Base-by-base conservation (phyloP, 345 rosid genomes). In the Camelina hispida region DNA sequence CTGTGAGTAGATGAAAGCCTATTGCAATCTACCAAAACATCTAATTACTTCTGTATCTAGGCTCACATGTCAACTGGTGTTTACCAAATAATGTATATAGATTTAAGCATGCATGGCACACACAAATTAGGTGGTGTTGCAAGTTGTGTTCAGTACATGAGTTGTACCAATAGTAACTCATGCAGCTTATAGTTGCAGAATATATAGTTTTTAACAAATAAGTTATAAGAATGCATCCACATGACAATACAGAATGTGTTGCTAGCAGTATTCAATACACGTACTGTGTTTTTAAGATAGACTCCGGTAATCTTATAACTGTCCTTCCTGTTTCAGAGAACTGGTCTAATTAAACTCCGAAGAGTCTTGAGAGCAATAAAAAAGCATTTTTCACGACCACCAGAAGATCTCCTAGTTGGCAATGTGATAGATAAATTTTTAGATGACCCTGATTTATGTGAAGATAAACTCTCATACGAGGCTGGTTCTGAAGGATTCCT, bases 341-440 rank as follows among this genome's bases (percentile, higher is more conserved):
- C 93, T 76, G 97, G 97, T 65, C 80, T 92, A 73, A 81, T 95
- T 77, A 95, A 95, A 84, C 97, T 95, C 78, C 97, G 99, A 34
- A 85, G 97, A 82, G 99, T 92, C 73, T 84, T 95, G 69, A 85
- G 97, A 84, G 89, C 99, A 68, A 91, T 95, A 60, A 93, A 91
- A 73, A 92, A 90, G 76, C 99, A 92, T 84, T 95, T 95, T 71
- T 80, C 88, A 53, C 97, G 90, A 66, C 99, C 99, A 79, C 93
- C 97, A 63, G 93, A 89, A 67, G 93, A 88, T 70, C 83, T 89
- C 75, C 82, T 95, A 80, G 81, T 79, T 81, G 90, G 84, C 72
- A 91, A 88, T 84, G 84, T 87, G 57, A 86, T 95, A 67, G 93
- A 95, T 78, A 92, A 84, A 74, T 95, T 88, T 69, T 86, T 95